Percentiles rank a stretch among this genome's conserved stretches.
phyloP scores from a whole-genome alignment of 2,329 filamentous ascomycete species.

The Aaosphaeria pasadenensis region DNA sequence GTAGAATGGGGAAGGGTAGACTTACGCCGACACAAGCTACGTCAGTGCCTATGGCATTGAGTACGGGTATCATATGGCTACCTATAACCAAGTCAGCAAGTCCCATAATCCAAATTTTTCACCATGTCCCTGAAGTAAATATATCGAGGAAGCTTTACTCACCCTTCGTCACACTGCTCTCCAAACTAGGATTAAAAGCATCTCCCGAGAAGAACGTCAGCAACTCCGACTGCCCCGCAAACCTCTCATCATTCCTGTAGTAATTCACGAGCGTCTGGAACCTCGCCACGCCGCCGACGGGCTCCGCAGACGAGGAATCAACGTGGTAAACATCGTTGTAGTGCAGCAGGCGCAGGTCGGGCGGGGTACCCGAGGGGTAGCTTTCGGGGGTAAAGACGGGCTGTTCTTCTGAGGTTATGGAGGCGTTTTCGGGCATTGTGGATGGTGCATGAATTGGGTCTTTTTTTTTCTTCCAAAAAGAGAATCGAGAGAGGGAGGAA shows the following conservation, averaged over 20 bases:
- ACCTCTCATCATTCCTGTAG: constrained; percentile 64
- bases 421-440: constrained; percentile 17
- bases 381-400: constrained; percentile 43
- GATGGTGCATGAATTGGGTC: background rate
- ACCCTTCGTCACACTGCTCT: constrained; percentile 87
- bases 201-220: constrained; percentile 87
- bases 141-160: background rate
- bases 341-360: constrained; percentile 78
- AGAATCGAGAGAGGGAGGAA: background rate
- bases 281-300: constrained; percentile 74
- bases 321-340: constrained; percentile 96
- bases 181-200: constrained; percentile 86
- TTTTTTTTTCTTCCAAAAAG: no score
- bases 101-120: background rate
- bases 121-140: background rate
- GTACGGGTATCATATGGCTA: constrained; percentile 80
- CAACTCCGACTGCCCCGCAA: constrained; percentile 60
- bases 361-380: constrained; percentile 44
- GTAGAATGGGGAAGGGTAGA: background rate
- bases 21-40: constrained; percentile 78
- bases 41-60: constrained; percentile 75
- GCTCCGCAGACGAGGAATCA: constrained; percentile 72
- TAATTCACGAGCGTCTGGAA: constrained; percentile 77
- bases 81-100: constrained; percentile 39
- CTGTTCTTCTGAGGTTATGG: constrained; percentile 30